Base-by-base conservation (phyloP, 2,329 filamentous ascomycete genomes). In the Claviceps quebecensis region DNA sequence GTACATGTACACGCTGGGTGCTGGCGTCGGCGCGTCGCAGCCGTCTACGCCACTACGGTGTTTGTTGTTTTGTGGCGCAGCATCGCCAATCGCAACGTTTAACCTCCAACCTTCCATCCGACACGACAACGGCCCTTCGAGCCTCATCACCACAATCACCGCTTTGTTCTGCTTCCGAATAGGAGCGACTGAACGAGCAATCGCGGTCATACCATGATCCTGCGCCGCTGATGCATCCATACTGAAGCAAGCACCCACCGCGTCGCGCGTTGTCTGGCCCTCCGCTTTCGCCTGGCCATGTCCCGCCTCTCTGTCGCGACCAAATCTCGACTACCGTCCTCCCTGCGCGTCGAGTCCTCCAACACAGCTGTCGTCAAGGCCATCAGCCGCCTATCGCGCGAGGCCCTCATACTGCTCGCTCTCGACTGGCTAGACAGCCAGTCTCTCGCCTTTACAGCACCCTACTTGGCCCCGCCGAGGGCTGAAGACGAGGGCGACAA, bases 371-470 rank as follows among this genome's bases (percentile, higher is more conserved):
- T 88, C 47, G 65, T 76, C 56, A 87, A 85, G 64, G 73, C 77
- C 41, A 73, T 95, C 47, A 76, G 72, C 54, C 83, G 82, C 51
- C 75, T 94, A 17, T 84, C 86, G 1, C 81, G 87, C 48, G 71
- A 81, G 46, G 81, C 85, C 0, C 76, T 95, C 22, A 69, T 93
- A 26, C 78, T 81, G 0, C 75, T 95, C 8, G 84, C 78, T 0
- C 74, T 89, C 22, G 77, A 84, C 68, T 95, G 88, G 88, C 79
- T 94, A 3, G 78, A 84, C 52, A 78, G 83, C 47, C 71, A 74
- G 56, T 83, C 85, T 56, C 71, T 80, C 41, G 66, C 74, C 75
- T 61, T 75, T 84, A 45, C 72, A 62, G 55, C 65, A 40, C 60
- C 65, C 7, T 65, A 66, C 48, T 59, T 72, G 2, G 36, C 48